Evolutionary conservation across 371 early-diverging fungal species (phyloP), one percentile per base, ranked within the genome.

Genomic region (Zancudomyces culisetae): DNA sequence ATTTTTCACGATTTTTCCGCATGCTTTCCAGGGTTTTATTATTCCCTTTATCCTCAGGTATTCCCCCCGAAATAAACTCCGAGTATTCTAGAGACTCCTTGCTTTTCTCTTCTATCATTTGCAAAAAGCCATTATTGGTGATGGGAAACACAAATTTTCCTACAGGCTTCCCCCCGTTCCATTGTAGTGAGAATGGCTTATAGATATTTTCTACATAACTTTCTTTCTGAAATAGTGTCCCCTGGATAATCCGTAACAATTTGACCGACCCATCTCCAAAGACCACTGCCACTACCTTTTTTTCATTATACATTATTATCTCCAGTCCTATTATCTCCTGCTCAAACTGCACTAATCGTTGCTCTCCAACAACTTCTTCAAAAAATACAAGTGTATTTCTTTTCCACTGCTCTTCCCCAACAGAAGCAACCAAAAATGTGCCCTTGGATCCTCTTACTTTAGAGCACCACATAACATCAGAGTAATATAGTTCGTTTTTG

Each of bases 371-470:
- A 24, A 27, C n/a, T 19, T 2, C 8, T 10, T 24, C 13, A 4
- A 49, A 35, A 49, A 49, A 29, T 13, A 49, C 23, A 2, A 49
- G 12, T 35, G 26, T 49, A 6, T 49, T 49, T n/a, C 50, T 28
- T 2, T 35, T 39, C 50, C 50, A 49, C 23, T 49, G 50, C 15
- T 29, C 30, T 13, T n/a, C n/a, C 6, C 50, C 50, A 18, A 28
- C 27, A 29, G 50, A 30, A 3, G 50, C 50, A 8, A 49, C 10
- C 13, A 49, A 29, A 30, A 28, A 49, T 22, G 50, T 29, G 8
- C 28, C 39, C 13, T 24, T 49, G 10, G 28, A 19, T 6, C 10
- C 24, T 20, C 19, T 20, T n/a, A n/a, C n/a, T 4, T 22, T 19
- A 3, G 22, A n/a, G 19, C 35, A 30, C n/a, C 22, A 35, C 19